phyloP scores from a whole-genome alignment of 2,329 filamentous ascomycete species.

The Calonectria honghensis region DNA sequence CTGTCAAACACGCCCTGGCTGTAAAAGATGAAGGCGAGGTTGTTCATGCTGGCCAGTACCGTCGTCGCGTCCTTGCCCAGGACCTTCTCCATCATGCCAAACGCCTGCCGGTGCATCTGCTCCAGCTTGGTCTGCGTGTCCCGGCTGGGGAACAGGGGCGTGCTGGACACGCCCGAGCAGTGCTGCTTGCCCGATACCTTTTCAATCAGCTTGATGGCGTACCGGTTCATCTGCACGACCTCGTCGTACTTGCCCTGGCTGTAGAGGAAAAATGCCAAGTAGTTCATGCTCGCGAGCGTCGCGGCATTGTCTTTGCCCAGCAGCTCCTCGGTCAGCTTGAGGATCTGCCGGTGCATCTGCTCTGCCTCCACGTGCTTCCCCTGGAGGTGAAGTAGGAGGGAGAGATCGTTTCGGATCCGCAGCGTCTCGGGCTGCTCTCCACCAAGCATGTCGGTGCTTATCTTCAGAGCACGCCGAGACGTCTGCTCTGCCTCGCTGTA shows the following conservation, averaged over 20 bases:
- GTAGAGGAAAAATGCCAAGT: constrained; percentile 10
- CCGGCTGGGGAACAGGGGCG: neutral
- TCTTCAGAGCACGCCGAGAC: neutral
- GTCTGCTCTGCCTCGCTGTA: neutral
- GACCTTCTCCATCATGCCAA: neutral
- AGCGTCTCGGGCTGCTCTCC: constrained; percentile 3
- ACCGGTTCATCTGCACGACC: constrained; percentile 22
- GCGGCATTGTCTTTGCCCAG: constrained; percentile 2
- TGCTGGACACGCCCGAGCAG: neutral
- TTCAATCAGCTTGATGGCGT: constrained; percentile 15
- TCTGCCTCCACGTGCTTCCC: constrained; percentile 7
- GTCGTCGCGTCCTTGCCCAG: constrained; percentile 2
- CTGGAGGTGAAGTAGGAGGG: constrained; percentile 8
- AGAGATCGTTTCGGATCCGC: constrained; percentile 2
- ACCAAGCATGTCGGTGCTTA: constrained; percentile 8
- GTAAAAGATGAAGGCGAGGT: constrained; percentile 14
- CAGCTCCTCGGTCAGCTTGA: constrained; percentile 2
- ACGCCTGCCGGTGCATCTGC: constrained; percentile 13
- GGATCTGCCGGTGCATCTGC: constrained; percentile 2
- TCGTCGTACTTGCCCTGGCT: constrained; percentile 8
- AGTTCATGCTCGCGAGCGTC: constrained; percentile 16
- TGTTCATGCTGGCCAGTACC: constrained; percentile 11
- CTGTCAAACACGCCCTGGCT: constrained; percentile 15
- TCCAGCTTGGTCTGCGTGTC: neutral
- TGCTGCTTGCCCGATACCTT: constrained; percentile 5